These are phyloP conservation scores for Mikania micrantha DNA, from an alignment of 129 eudicot genomes.

Conservation along the genomic window DNA sequence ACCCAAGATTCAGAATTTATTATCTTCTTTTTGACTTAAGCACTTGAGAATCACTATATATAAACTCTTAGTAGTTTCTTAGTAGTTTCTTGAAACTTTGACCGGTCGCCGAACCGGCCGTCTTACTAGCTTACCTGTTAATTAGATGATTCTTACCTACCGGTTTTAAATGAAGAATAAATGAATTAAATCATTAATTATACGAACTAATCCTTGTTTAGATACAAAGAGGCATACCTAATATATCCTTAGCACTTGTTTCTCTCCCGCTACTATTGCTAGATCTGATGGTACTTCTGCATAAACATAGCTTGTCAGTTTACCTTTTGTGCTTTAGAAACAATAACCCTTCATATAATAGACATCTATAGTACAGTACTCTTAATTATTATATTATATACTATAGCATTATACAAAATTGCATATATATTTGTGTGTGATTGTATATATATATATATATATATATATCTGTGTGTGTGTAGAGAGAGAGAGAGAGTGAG, in stretches of 20 bases:
- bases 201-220: background rate
- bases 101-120: no score
- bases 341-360: conserved; percentile 2
- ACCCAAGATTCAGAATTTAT: conserved; percentile 20
- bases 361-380: background rate
- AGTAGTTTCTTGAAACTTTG: no score
- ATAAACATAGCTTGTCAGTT: conserved; percentile 32
- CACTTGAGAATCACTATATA: conserved; percentile 20
- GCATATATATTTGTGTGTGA: background rate
- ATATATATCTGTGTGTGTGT: no score
- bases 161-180: no score
- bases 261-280: conserved; percentile 11
- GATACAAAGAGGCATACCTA: no score
- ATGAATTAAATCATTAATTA: no score
- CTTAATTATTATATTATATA: background rate
- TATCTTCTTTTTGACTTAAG: conserved; percentile 27
- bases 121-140: no score
- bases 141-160: no score
- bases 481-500: conserved; percentile 18
- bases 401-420: background rate
- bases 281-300: conserved; percentile 48
- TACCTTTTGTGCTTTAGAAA: conserved; percentile 27
- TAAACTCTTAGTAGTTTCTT: no score
- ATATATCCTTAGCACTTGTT: background rate
- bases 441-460: background rate